These are phyloP conservation scores for Citrus sp. DNA, from an alignment of 345 rosid genomes.

Conservation along the genomic window DNA sequence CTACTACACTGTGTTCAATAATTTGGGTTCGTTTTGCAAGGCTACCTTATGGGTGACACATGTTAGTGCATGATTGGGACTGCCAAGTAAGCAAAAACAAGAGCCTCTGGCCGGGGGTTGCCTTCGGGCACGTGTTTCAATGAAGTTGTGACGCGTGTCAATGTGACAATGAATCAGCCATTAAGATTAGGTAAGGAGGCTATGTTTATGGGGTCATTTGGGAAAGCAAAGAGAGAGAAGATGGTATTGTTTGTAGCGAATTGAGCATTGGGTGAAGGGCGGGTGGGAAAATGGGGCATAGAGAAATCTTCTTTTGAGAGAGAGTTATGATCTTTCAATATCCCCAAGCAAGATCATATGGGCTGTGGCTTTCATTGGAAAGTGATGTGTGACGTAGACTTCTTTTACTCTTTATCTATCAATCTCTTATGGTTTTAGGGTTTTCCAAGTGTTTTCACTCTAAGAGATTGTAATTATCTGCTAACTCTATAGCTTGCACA, in stretches of 20 bases:
- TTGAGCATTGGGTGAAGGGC: slow-evolving; percentile 20
- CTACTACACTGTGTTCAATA: slow-evolving; percentile 35
- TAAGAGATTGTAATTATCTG: slow-evolving; percentile 1
- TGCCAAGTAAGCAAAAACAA: slow-evolving; percentile 34
- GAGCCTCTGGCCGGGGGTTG: slow-evolving; percentile 15
- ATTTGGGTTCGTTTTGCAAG: slow-evolving; percentile 24
- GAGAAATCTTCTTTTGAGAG: slow-evolving; percentile 33
- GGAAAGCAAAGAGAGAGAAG: slow-evolving; percentile 6
- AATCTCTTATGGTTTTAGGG: slow-evolving; percentile 21
- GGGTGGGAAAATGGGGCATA: slow-evolving; percentile 15
- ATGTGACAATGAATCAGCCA: background rate
- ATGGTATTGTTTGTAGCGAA: slow-evolving; percentile 20
- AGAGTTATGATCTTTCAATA: slow-evolving; percentile 34
- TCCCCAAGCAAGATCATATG: slow-evolving; percentile 57
- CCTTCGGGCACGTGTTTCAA: slow-evolving; percentile 22
- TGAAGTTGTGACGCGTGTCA: slow-evolving; percentile 25
- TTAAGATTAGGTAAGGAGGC: slow-evolving; percentile 1
- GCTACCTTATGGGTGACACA: slow-evolving; percentile 36
- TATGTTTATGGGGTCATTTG: slow-evolving; percentile 1
- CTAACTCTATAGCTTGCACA: background rate
- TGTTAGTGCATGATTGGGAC: slow-evolving; percentile 45
- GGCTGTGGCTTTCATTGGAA: slow-evolving; percentile 40
- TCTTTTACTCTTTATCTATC: slow-evolving; percentile 12
- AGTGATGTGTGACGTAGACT: slow-evolving; percentile 30
- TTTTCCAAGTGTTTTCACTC: slow-evolving; percentile 16